These are phyloP conservation scores for Cymbopogon flexuosus DNA, from an alignment of 202 grass and related monocot genomes.

Conservation along the genomic window DNA sequence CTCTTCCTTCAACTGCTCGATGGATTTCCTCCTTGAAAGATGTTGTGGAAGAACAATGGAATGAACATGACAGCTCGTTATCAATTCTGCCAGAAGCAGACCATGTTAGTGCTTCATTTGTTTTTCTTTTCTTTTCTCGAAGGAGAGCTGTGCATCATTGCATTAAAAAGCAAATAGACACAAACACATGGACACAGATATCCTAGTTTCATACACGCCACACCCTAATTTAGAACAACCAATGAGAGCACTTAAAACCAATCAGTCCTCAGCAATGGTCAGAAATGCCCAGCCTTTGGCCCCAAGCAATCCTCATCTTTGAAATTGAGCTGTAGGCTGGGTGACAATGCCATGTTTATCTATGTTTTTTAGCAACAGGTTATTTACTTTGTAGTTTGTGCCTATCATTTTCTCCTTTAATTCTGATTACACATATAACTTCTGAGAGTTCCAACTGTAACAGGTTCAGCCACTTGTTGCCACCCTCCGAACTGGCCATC, in stretches of 20 bases:
- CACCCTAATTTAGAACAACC: not conserved
- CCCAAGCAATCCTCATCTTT: not conserved
- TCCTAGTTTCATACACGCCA: not conserved
- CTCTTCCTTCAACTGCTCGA: slow-evolving; percentile 51
- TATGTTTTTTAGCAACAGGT: slow-evolving; percentile 5
- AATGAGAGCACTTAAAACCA: not conserved
- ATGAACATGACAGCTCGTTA: slow-evolving; percentile 51
- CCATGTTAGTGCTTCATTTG: slow-evolving; percentile 47
- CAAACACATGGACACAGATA: not conserved
- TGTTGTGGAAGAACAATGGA: slow-evolving; percentile 75
- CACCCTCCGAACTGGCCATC: slow-evolving; percentile 56
- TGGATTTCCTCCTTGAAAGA: slow-evolving; percentile 59
- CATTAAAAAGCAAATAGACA: not conserved
- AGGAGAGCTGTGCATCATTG: not conserved
- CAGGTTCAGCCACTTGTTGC: slow-evolving; percentile 74
- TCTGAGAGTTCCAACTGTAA: not conserved
- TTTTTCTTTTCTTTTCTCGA: not conserved
- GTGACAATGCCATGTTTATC: slow-evolving; percentile 1
- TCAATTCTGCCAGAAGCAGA: slow-evolving; percentile 43
- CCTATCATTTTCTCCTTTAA: not conserved
- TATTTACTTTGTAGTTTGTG: not conserved
- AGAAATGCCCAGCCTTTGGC: not conserved
- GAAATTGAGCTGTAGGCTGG: not conserved
- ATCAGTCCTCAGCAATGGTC: not conserved
- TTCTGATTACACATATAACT: not conserved